phyloP scores from a whole-genome alignment of 768 basidiomycete genomes.

The Tephrocybe sp. region DNA sequence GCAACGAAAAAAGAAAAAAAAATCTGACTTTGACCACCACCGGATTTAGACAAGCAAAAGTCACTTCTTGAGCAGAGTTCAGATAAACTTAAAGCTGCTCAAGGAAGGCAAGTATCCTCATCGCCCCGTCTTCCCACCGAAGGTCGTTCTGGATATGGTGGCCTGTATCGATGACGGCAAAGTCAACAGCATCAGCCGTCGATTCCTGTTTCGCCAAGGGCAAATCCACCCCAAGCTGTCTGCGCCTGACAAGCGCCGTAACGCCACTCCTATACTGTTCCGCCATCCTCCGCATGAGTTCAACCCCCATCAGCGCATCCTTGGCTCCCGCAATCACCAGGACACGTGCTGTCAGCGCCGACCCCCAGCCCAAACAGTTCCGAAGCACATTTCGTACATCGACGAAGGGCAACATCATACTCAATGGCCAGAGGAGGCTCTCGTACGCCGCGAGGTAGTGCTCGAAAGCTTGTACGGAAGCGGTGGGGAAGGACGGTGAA shows the following conservation, averaged over 20 bases:
- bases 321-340: constrained; percentile 9
- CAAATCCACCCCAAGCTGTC: background rate
- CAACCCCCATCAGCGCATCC: constrained; percentile 13
- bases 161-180: constrained; percentile 9
- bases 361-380: constrained; percentile 5
- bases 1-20: too few species aligned
- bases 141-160: constrained; percentile 18
- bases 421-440: constrained; percentile 15
- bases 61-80: too few species aligned
- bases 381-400: constrained; percentile 8
- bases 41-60: too few species aligned
- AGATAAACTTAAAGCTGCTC: constrained; percentile 6
- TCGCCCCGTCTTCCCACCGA: constrained; percentile 11
- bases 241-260: background rate
- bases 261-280: constrained; percentile 7
- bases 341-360: background rate
- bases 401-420: constrained; percentile 18
- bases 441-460: constrained; percentile 13
- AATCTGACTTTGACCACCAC: too few species aligned
- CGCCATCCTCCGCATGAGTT: constrained; percentile 10
- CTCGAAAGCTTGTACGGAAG: constrained; percentile 4
- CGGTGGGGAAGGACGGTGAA: background rate
- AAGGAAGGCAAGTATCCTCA: constrained; percentile 6
- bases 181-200: background rate
- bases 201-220: background rate